These are phyloP conservation scores for Yamadazyma jaroonii DNA, from an alignment of 1,139 yeast species.

Conservation along the genomic window DNA sequence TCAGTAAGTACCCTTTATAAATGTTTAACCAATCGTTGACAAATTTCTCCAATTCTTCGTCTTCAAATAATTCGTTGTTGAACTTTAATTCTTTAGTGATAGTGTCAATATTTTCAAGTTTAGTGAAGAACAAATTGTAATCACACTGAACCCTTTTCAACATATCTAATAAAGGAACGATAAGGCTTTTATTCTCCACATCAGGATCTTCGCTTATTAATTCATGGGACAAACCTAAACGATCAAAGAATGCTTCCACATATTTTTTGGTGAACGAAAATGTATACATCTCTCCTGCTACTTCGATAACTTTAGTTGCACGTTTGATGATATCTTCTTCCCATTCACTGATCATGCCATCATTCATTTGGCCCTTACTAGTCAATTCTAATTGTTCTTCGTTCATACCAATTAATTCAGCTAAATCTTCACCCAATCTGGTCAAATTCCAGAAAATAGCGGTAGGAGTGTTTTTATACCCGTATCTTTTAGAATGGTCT, in stretches of 20 bases:
- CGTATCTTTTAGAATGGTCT: slow-evolving; percentile 69
- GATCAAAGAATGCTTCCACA: slow-evolving; percentile 53
- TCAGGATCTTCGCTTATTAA: slow-evolving; percentile 40
- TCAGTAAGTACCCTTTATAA: slow-evolving; percentile 36
- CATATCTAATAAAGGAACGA: slow-evolving; percentile 63
- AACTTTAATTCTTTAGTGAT: slow-evolving; percentile 14
- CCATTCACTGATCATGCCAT: slow-evolving; percentile 39
- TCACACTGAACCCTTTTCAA: slow-evolving; percentile 65
- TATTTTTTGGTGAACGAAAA: slow-evolving; percentile 59
- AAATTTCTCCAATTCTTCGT: slow-evolving; percentile 30
- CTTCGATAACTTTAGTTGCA: slow-evolving; percentile 64
- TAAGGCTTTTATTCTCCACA: slow-evolving; percentile 40
- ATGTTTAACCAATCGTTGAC: slow-evolving; percentile 38
- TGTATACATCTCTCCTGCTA: slow-evolving; percentile 66
- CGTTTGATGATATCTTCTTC: slow-evolving; percentile 53
- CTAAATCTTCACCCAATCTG: slow-evolving; percentile 79
- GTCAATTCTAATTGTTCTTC: slow-evolving; percentile 18
- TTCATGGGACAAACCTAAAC: slow-evolving; percentile 61
- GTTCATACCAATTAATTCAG: slow-evolving; percentile 77
- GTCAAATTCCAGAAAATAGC: slow-evolving; percentile 94
- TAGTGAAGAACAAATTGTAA: slow-evolving; percentile 69
- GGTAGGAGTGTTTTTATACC: slow-evolving; percentile 78
- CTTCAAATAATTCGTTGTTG: slow-evolving; percentile 22
- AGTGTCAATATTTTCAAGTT: slow-evolving; percentile 8
- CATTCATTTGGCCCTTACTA: slow-evolving; percentile 17